phyloP scores from a whole-genome alignment of 139 green algal genomes.

The Trebouxia sp. region DNA sequence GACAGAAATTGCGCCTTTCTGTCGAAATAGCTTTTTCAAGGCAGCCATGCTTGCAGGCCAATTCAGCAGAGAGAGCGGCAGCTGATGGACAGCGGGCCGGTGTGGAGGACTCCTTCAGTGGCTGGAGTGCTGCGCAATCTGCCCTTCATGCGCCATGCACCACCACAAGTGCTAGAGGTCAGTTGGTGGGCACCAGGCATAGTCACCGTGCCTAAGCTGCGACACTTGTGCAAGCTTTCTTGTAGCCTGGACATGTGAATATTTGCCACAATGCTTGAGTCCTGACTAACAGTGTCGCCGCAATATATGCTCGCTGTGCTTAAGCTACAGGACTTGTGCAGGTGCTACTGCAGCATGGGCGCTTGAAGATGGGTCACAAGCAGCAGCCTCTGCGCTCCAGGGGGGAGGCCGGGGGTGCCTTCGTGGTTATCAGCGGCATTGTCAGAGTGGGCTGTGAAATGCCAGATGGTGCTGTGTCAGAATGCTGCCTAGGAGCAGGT shows the following conservation, averaged over 20 bases:
- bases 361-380: slow-evolving; percentile 32
- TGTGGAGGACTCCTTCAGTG: slow-evolving; percentile 53
- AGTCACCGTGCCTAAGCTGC: too few species aligned
- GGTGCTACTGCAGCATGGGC: slow-evolving; percentile 39
- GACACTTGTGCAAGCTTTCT: too few species aligned
- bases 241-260: too few species aligned
- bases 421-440: slow-evolving; percentile 39
- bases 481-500: slow-evolving; percentile 51
- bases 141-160: slow-evolving; percentile 54
- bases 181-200: too few species aligned
- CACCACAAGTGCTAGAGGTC: slow-evolving; percentile 27
- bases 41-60: slow-evolving; percentile 28
- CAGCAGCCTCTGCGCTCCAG: neutral
- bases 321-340: neutral
- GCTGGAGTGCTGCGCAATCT: slow-evolving; percentile 62
- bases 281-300: too few species aligned
- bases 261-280: neutral
- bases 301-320: too few species aligned
- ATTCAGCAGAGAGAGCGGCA: slow-evolving; percentile 29
- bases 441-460: slow-evolving; percentile 32
- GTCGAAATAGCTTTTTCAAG: too few species aligned
- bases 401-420: slow-evolving; percentile 15
- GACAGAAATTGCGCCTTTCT: too few species aligned
- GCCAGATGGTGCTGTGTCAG: neutral
- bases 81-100: slow-evolving; percentile 44